Evolutionary conservation across 2,329 filamentous ascomycete genomes (phyloP).

Genomic region (Cryphonectria nitschkei): DNA sequence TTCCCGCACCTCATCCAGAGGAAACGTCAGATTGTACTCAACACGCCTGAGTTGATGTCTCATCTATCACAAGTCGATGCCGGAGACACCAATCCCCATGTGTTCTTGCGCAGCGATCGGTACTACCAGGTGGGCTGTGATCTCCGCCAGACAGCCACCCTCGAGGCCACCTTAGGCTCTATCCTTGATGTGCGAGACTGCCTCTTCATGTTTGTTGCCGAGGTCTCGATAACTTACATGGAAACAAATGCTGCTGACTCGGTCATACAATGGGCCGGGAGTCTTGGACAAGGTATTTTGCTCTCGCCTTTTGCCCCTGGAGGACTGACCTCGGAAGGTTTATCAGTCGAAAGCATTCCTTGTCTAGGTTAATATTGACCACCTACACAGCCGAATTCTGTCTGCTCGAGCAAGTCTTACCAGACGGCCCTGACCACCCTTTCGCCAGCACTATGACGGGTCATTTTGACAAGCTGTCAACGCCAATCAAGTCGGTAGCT

Average conservation of each 20-base stretch:
- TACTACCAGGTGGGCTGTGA: conserved; percentile 86
- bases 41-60: conserved; percentile 62
- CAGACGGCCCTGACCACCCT: conserved; percentile 75
- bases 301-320: not conserved
- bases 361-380: conserved; percentile 28
- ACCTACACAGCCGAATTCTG: conserved; percentile 71
- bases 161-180: conserved; percentile 62
- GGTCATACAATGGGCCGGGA: conserved; percentile 78
- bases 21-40: conserved; percentile 70
- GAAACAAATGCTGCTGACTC: conserved; percentile 71
- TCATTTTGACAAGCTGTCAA: conserved; percentile 81
- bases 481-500: conserved; percentile 74
- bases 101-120: conserved; percentile 67
- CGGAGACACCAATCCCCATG: conserved; percentile 37
- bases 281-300: conserved; percentile 64
- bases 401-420: conserved; percentile 83
- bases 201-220: conserved; percentile 78
- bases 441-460: conserved; percentile 86
- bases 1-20: conserved; percentile 78
- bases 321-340: not conserved
- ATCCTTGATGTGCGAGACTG: conserved; percentile 62
- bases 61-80: conserved; percentile 51
- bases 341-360: not conserved
- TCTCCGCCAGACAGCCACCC: conserved; percentile 65
- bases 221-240: conserved; percentile 94